phyloP scores from a whole-genome alignment of 2,329 filamentous ascomycete genomes.

The Penicillium sp. region DNA sequence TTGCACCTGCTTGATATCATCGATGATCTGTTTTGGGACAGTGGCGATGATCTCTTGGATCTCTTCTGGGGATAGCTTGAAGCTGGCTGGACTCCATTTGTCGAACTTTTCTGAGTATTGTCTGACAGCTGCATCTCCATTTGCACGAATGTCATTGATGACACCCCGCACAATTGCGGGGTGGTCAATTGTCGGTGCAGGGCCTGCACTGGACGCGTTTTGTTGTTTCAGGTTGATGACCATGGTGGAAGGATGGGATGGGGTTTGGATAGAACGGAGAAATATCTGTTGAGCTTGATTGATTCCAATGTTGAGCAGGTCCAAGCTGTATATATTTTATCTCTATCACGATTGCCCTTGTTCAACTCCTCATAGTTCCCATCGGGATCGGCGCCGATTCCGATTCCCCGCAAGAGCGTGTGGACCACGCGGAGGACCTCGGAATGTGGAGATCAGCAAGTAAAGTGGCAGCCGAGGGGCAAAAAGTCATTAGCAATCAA shows the following conservation, averaged over 20 bases:
- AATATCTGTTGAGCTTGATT: not conserved
- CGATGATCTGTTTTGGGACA: conserved; percentile 54
- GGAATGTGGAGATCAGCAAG: conserved; percentile 16
- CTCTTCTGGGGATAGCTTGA: conserved; percentile 52
- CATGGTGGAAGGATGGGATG: conserved; percentile 6
- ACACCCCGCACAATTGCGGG: conserved; percentile 51
- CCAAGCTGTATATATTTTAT: not conserved
- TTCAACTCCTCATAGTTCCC: conserved; percentile 1
- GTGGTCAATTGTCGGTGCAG: conserved; percentile 7
- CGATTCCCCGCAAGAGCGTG: conserved; percentile 17
- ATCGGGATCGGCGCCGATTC: conserved; percentile 22
- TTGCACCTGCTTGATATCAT: conserved; percentile 59
- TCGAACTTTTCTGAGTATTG: conserved; percentile 59
- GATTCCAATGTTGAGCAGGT: not conserved
- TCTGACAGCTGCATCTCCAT: conserved; percentile 56
- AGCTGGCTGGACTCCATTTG: conserved; percentile 55
- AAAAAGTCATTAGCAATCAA: not conserved
- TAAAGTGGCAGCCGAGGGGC: not conserved
- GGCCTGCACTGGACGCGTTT: conserved; percentile 2
- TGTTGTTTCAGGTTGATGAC: conserved; percentile 18
- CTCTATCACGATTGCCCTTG: not conserved
- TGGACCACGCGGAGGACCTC: conserved; percentile 9
- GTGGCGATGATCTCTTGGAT: conserved; percentile 52
- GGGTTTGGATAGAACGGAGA: not conserved
- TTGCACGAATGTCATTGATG: conserved; percentile 52